phyloP scores from a whole-genome alignment of 169 alveolate genomes.

The Eimeria maxima region DNA sequence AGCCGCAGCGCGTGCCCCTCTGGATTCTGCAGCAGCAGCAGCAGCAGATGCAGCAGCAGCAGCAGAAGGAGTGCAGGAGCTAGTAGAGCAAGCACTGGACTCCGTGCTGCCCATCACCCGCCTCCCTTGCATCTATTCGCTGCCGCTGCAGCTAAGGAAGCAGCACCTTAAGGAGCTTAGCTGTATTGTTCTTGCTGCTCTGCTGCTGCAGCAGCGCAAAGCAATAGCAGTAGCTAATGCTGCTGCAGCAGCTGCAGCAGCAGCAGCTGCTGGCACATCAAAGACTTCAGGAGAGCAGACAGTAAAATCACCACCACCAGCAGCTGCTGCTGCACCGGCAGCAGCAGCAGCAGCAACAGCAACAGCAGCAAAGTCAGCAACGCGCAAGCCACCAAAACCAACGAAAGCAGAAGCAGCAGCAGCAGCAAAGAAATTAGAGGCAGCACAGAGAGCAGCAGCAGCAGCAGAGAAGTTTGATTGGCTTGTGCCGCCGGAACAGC shows the following conservation, averaged over 20 bases:
- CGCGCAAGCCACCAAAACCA: too few relatives aligned
- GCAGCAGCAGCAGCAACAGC: too few relatives aligned
- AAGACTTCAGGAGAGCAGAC: too few relatives aligned
- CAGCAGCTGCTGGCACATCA: too few relatives aligned
- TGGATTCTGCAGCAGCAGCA: neutral
- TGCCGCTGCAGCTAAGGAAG: neutral
- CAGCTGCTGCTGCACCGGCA: too few relatives aligned
- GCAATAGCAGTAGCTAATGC: constrained; percentile 3
- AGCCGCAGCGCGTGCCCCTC: neutral
- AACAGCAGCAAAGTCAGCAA: too few relatives aligned
- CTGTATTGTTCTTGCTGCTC: neutral
- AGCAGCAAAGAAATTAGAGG: neutral
- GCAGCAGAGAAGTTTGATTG: too few relatives aligned
- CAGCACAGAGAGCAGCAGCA: neutral
- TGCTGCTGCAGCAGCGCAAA: constrained; percentile 41
- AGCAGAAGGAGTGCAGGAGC: neutral
- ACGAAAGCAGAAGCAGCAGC: neutral
- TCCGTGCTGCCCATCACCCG: constrained; percentile 7
- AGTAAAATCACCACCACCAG: neutral
- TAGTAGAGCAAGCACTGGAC: constrained; percentile 1
- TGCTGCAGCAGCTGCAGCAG: neutral
- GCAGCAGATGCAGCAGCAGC: constrained; percentile 23
- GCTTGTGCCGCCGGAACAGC: too few relatives aligned
- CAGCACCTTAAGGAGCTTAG: constrained; percentile 7
- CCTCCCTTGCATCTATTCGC: neutral